Evolutionary conservation across 345 rosid species (phyloP), one percentile per base, ranked within the genome.

Genomic region (Hibiscus tridactylites): DNA sequence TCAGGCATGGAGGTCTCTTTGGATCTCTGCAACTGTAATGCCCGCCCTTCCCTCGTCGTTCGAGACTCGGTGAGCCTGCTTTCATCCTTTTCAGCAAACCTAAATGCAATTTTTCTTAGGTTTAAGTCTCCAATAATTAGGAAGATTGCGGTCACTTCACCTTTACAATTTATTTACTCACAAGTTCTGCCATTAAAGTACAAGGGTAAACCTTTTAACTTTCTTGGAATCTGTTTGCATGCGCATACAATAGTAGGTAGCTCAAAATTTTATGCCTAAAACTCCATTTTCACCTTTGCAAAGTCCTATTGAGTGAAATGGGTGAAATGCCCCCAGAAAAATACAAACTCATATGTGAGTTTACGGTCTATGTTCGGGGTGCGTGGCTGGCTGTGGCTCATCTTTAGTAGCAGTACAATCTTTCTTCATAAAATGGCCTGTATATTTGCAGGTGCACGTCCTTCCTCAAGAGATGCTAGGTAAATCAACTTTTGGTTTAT

Each of bases 1-100:
- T 93, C 98, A 0, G 98, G 98, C 61, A 91, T 93, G 98, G 96
- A 93, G 79, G 89, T 93, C 52, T 80, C 85, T 74, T 86, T 93
- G 82, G 98, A 93, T 75, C 96, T 93, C 69, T 86, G 90, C 89
- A 87, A 91, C 79, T 79, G 77, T 65, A 78, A 73, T 70, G 90
- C 94, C 67, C 79, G 47, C 33, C 91, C 97, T 3, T 85, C 89
- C 63, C 83, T 93, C 19, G 91, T 85, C n/a, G 93, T 93, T 61
- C 85, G 98, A 72, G 89, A 88, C 50, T 73, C 91, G 88, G 97
- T 93, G 28, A 89, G 90, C 79, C 6, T 53, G 5, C 57, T 28
- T 29, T 3, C 0, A n/a, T 15, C 4, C 10, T 44, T 5, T 68
- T 13, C 4, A 65, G 17, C 10, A 17, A 65, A 16, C 68, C 24